Conservation (phyloP, 2,329 filamentous ascomycete species). For the Lecanicillium sp. region DNA sequence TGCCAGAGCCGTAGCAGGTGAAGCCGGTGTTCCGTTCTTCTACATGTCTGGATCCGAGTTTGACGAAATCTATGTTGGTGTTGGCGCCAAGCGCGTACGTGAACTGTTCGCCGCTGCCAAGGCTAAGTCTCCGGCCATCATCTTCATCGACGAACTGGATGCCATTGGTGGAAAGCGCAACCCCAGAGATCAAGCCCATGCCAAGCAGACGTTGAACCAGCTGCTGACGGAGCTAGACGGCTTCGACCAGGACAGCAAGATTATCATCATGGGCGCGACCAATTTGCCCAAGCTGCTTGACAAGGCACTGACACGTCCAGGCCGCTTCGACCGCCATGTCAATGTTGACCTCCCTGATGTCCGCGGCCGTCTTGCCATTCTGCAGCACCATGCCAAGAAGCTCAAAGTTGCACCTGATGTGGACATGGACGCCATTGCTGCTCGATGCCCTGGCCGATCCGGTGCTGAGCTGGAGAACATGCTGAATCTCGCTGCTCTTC, state of each 20-base stretch:
- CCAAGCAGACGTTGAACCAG: constrained; percentile 96
- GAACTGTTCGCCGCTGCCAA: constrained; percentile 84
- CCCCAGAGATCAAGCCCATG: constrained; percentile 85
- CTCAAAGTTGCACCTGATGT: constrained; percentile 75
- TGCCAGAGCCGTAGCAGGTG: constrained; percentile 89
- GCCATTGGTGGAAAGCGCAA: constrained; percentile 93
- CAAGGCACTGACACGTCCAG: constrained; percentile 87
- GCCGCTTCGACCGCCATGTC: constrained; percentile 92
- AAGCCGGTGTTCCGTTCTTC: constrained; percentile 97
- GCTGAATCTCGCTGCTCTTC: constrained; percentile 91
- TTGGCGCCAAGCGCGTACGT: constrained; percentile 91
- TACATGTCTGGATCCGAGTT: constrained; percentile 99
- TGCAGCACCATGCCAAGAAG: constrained; percentile 90
- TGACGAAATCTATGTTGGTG: constrained; percentile 96
- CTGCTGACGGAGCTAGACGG: constrained; percentile 94
- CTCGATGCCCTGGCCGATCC: constrained; percentile 84
- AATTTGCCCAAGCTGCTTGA: constrained; percentile 94
- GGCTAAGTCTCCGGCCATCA: constrained; percentile 80
- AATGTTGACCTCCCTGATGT: constrained; percentile 86
- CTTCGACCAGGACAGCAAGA: constrained; percentile 88
- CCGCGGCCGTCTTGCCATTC: constrained; percentile 82
- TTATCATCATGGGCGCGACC: constrained; percentile 93
- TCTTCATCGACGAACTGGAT: constrained; percentile 92
- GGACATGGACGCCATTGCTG: constrained; percentile 75
- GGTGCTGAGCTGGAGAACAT: constrained; percentile 95